Percentiles rank a stretch among this genome's conserved stretches.
Evolutionary conservation across 2,329 filamentous ascomycete species (phyloP).

Genomic region (Pyrenophora teres): DNA sequence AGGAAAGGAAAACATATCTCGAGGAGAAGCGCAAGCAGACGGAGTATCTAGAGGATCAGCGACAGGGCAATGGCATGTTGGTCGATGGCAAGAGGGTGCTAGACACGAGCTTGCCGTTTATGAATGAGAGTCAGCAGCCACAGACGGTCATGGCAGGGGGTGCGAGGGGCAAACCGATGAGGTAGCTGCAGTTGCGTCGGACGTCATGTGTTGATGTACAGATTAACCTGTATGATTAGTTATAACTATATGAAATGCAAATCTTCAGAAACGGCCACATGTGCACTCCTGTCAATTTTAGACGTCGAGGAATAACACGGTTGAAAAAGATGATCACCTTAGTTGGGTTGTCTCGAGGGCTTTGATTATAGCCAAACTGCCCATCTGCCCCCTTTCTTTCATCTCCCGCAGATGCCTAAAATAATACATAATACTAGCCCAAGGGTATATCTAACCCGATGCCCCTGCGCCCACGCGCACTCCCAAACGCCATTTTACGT

Average conservation of each 20-base stretch:
- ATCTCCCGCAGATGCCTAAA: too few relatives aligned
- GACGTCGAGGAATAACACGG: too few relatives aligned
- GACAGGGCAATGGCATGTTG: conserved; percentile 58
- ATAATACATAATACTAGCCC: background rate
- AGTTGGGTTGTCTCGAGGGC: background rate
- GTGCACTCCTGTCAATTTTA: too few relatives aligned
- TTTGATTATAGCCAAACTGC: background rate
- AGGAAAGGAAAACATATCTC: conserved; percentile 68
- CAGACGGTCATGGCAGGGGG: conserved; percentile 27
- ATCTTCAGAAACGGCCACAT: background rate
- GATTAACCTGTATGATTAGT: background rate
- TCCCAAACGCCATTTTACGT: conserved; percentile 1
- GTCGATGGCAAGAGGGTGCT: conserved; percentile 58
- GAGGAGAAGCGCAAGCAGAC: conserved; percentile 62
- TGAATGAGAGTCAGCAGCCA: conserved; percentile 9
- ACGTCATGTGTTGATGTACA: too few relatives aligned
- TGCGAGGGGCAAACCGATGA: conserved; percentile 16
- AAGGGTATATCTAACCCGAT: conserved; percentile 7
- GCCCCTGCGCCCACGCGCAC: background rate
- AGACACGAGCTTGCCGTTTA: conserved; percentile 36
- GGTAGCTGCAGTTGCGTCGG: background rate
- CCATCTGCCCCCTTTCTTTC: too few relatives aligned
- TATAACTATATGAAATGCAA: background rate
- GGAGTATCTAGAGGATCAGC: conserved; percentile 60
- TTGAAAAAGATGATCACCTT: too few relatives aligned